These are phyloP conservation scores for Podaxis carcinomalis DNA, from an alignment of 768 basidiomycete species.

Conservation along the genomic window DNA sequence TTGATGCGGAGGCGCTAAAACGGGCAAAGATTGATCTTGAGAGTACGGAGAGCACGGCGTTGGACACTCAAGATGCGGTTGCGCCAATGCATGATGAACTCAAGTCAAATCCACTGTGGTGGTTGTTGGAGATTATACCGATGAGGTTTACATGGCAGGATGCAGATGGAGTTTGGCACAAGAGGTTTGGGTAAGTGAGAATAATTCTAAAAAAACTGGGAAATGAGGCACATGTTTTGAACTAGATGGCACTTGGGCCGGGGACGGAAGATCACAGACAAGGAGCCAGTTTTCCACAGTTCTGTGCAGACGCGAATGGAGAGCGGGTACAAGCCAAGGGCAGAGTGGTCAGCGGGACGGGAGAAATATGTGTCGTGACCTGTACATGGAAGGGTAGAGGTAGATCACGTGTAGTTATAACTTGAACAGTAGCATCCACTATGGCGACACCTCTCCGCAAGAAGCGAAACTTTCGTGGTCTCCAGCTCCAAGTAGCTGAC, in stretches of 20 bases:
- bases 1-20: conserved; percentile 45
- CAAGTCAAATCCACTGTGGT: conserved; percentile 45
- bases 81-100: conserved; percentile 54
- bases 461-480: conserved; percentile 88
- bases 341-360: conserved; percentile 41
- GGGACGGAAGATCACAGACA: conserved; percentile 45
- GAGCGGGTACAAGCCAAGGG: conserved; percentile 54
- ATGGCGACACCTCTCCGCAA: conserved; percentile 65
- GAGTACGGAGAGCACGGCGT: conserved; percentile 12
- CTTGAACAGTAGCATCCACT: conserved; percentile 16
- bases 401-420: conserved; percentile 7
- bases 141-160: conserved; percentile 54
- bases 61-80: conserved; percentile 36
- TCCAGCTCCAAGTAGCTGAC: conserved; percentile 64
- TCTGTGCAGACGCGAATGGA: conserved; percentile 60
- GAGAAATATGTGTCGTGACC: conserved; percentile 40
- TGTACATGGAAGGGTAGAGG: not conserved
- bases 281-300: conserved; percentile 53
- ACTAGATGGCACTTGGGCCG: conserved; percentile 51
- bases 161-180: conserved; percentile 47
- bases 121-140: conserved; percentile 70
- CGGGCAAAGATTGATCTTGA: conserved; percentile 32
- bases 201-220: not conserved
- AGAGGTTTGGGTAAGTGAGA: conserved; percentile 44
- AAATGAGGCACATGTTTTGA: not conserved